Evolutionary conservation across 306 rosid genomes (phyloP), one percentile per base, ranked within the genome.

Genomic region (Casuarina glauca): DNA sequence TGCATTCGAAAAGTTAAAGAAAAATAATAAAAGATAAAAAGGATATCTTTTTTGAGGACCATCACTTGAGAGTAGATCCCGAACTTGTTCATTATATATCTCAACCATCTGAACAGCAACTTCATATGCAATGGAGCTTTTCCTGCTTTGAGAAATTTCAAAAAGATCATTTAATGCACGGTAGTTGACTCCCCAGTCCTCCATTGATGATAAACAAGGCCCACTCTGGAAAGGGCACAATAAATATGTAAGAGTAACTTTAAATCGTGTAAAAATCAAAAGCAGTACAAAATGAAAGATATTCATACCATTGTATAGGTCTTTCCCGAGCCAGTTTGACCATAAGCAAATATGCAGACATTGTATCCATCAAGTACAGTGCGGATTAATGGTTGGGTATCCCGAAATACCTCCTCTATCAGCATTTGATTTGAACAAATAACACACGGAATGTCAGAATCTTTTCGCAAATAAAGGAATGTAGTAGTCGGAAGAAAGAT

Each of bases 291-390:
- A 32, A 72, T 74, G 51, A 48, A 61, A 49, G 78, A 73, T 52
- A 16, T 38, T 68, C 85, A 76, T 91, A 95, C 99, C 99, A 95
- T 95, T 5, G 99, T 95, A 76, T 91, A 90, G 9, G 99, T 95
- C 88, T 95, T 95, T 79, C 99, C 99, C 4, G 99, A 91, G 68
- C 99, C 99, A 79, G 99, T 95, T 88, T 95, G 99, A 79, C 99
- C 99, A 76, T 95, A 95, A 36, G 99, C 99, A 90, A 95, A 95
- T 93, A 95, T 95, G 80, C 99, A 95, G 73, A 95, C 99, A 85
- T 90, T 93, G 87, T 88, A 95, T 72, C 99, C 99, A 74, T 95
- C 99, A 62, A 95, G 96, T 60, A 95, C 98, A 76, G 98, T 93
- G 53, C 97, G 94, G 84, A 95, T 86, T 67, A 95, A 84, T 1